Percentiles rank a stretch among this genome's conserved stretches.
Conservation (phyloP, 208 protist species). For the Vickermania ingenoplastis region DNA sequence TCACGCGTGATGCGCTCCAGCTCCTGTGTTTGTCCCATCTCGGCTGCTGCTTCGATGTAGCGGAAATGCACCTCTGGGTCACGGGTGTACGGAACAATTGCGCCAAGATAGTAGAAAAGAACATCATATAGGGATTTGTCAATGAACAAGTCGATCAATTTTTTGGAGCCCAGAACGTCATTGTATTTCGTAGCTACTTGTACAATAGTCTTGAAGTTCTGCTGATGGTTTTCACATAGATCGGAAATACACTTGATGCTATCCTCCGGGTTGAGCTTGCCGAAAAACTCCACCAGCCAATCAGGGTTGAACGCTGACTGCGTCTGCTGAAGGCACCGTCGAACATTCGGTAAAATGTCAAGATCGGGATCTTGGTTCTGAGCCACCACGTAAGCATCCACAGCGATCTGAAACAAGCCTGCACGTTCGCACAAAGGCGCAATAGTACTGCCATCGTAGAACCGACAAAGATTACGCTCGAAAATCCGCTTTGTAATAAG, state of each 20-base stretch:
- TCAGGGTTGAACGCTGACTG: conserved; percentile 87
- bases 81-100: conserved; percentile 93
- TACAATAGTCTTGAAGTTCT: conserved; percentile 98
- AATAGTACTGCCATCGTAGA: conserved; percentile 96
- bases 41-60: conserved; percentile 99
- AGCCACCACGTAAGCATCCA: conserved; percentile 97
- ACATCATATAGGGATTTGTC: conserved; percentile 94
- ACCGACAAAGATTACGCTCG: conserved; percentile 91
- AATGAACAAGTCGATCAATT: conserved; percentile 96
- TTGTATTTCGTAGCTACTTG: conserved; percentile 98
- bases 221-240: conserved; percentile 91
- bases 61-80: conserved; percentile 99
- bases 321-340: conserved; percentile 95
- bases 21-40: conserved; percentile 96
- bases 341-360: conserved; percentile 95
- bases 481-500: conserved; percentile 98
- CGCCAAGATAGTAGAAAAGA: conserved; percentile 96
- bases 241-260: conserved; percentile 95
- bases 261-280: conserved; percentile 92
- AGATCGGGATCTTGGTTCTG: conserved; percentile 69
- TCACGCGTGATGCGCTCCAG: conserved; percentile 99
- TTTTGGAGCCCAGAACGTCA: conserved; percentile 89
- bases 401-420: conserved; percentile 94
- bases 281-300: conserved; percentile 97
- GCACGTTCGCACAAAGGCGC: conserved; percentile 98